These are phyloP conservation scores for Lotus japonicus DNA, from an alignment of 306 rosid species.

Conservation along the genomic window DNA sequence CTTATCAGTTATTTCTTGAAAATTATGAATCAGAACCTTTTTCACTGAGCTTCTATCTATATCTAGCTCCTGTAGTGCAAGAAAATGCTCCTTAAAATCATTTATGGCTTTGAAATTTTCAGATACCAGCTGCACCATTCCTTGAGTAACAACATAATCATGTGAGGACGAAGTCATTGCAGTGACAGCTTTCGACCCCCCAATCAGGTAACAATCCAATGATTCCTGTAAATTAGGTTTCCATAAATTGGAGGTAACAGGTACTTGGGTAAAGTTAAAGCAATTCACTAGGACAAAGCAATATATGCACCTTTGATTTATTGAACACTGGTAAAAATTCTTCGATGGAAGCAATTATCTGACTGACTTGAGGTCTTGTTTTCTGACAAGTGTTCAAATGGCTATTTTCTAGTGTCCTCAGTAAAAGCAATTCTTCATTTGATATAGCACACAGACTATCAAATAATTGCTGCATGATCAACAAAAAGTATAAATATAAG, in stretches of 20 bases:
- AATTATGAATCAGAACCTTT: conserved; percentile 48
- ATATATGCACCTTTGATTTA: conserved; percentile 57
- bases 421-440: conserved; percentile 57
- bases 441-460: conserved; percentile 50
- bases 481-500: conserved; percentile 1
- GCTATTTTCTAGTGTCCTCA: conserved; percentile 39
- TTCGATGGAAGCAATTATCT: conserved; percentile 47
- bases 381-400: conserved; percentile 55
- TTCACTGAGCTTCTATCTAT: conserved; percentile 42
- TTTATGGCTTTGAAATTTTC: conserved; percentile 50
- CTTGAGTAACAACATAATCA: conserved; percentile 43
- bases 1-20: conserved; percentile 53
- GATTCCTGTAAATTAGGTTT: conserved; percentile 48
- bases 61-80: conserved; percentile 20
- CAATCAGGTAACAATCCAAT: conserved; percentile 59
- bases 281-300: conserved; percentile 15
- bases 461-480: conserved; percentile 61
- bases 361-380: conserved; percentile 39
- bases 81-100: conserved; percentile 44
- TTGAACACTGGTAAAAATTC: conserved; percentile 47
- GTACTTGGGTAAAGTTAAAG: conserved; percentile 5
- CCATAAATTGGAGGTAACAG: conserved; percentile 14
- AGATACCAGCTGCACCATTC: conserved; percentile 51
- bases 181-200: conserved; percentile 39
- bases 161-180: conserved; percentile 23